phyloP scores from a whole-genome alignment of 352 stramenopile species.

The Phytopythium ostracodes region DNA sequence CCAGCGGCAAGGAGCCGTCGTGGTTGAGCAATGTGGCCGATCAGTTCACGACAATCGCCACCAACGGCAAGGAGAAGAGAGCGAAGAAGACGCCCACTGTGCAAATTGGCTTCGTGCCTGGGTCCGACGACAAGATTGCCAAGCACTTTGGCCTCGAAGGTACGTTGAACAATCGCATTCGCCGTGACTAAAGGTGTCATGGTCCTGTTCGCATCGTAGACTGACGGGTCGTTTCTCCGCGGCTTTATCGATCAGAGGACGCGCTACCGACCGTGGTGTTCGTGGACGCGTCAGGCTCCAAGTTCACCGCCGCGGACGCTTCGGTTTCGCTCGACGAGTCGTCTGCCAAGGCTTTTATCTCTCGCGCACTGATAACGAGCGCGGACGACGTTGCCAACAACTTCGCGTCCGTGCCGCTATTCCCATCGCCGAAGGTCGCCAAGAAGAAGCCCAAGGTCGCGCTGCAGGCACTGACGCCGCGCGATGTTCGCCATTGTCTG shows the following conservation, averaged over 20 bases:
- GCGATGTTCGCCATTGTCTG: slow-evolving; percentile 35
- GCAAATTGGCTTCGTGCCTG: slow-evolving; percentile 54
- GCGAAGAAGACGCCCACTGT: slow-evolving; percentile 58
- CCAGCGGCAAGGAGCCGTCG: slow-evolving; percentile 33
- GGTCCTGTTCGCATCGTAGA: neutral
- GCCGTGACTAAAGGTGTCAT: neutral
- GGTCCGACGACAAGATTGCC: slow-evolving; percentile 61
- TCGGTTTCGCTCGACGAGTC: slow-evolving; percentile 34
- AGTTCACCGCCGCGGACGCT: slow-evolving; percentile 34
- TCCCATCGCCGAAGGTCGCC: slow-evolving; percentile 60
- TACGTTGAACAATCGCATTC: neutral
- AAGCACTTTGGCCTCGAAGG: slow-evolving; percentile 56
- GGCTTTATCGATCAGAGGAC: slow-evolving; percentile 14
- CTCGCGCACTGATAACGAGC: slow-evolving; percentile 29
- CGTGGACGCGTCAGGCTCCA: slow-evolving; percentile 40
- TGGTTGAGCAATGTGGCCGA: slow-evolving; percentile 58
- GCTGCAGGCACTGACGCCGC: slow-evolving; percentile 34
- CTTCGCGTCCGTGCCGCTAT: slow-evolving; percentile 39
- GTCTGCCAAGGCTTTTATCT: slow-evolving; percentile 58
- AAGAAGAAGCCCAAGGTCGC: slow-evolving; percentile 65
- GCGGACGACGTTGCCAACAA: slow-evolving; percentile 16
- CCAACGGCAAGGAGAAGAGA: slow-evolving; percentile 50
- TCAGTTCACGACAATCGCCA: slow-evolving; percentile 29
- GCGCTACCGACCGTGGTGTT: slow-evolving; percentile 62
- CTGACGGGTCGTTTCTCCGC: neutral